phyloP scores from a whole-genome alignment of 345 rosid species.

The Raphanus raphanistrum region DNA sequence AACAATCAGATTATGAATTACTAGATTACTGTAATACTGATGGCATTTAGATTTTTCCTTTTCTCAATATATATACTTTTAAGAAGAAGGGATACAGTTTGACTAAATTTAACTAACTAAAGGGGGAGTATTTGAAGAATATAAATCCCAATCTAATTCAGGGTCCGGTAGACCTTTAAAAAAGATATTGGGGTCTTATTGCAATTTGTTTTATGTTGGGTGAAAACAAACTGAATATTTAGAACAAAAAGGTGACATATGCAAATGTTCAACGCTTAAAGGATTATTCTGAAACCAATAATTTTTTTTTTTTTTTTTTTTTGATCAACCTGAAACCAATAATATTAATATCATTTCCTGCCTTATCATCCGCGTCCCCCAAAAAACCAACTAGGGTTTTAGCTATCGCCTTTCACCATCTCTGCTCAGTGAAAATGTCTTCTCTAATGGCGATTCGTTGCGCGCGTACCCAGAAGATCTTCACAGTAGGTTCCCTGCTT shows the following conservation, averaged over 20 bases:
- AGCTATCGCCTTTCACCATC: slow-evolving; percentile 21
- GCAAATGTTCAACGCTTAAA: background rate
- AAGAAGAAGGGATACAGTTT: no score
- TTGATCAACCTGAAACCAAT: no score
- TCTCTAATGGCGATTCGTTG: slow-evolving; percentile 52
- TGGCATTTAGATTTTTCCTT: no score
- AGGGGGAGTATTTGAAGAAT: no score
- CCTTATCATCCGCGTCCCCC: background rate
- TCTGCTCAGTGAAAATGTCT: slow-evolving; percentile 44
- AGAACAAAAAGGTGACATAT: background rate
- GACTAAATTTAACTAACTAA: no score
- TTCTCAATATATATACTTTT: no score
- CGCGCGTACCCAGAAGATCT: slow-evolving; percentile 29
- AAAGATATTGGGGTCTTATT: background rate
- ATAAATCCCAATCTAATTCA: no score
- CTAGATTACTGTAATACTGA: no score
- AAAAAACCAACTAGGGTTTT: slow-evolving; percentile 24
- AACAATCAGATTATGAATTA: no score
- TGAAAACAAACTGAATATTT: background rate
- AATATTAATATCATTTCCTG: background rate
- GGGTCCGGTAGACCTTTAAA: no score
- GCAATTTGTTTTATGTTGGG: background rate
- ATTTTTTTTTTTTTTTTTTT: no score
- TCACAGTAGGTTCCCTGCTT: slow-evolving; percentile 30
- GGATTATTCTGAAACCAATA: background rate